Percentiles rank a stretch among this genome's conserved stretches.
phyloP scores from a whole-genome alignment of 2,329 filamentous ascomycete genomes.

The Daldinia sp. region DNA sequence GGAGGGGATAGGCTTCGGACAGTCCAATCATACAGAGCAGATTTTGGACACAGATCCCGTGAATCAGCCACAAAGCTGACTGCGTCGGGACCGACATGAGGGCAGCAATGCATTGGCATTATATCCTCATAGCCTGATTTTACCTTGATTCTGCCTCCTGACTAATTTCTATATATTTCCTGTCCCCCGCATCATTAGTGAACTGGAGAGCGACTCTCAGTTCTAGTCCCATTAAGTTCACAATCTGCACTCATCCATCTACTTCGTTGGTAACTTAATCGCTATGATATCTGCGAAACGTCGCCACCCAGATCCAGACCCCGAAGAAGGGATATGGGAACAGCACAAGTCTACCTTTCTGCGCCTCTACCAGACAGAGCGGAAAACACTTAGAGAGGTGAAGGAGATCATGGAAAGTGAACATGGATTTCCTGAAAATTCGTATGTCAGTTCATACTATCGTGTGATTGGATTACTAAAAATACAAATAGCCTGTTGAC shows the following conservation, averaged over 20 bases:
- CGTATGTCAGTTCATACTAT: neutral
- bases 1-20: neutral
- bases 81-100: neutral
- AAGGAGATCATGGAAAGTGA: neutral
- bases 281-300: neutral
- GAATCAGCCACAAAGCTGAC: neutral
- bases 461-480: neutral
- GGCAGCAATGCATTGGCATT: neutral
- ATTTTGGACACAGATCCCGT: neutral
- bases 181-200: neutral
- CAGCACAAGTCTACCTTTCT: neutral
- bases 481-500: neutral
- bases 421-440: neutral
- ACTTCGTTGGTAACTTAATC: neutral
- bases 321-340: neutral
- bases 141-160: neutral
- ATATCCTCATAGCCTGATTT: no score
- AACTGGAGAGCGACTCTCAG: neutral
- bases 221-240: neutral
- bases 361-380: neutral
- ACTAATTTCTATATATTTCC: neutral
- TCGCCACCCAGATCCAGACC: neutral
- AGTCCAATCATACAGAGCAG: neutral
- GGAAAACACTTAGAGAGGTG: neutral
- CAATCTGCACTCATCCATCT: neutral